Conservation (phyloP, 495 filamentous ascomycete genomes). For the Aspergillus homomorphus region DNA sequence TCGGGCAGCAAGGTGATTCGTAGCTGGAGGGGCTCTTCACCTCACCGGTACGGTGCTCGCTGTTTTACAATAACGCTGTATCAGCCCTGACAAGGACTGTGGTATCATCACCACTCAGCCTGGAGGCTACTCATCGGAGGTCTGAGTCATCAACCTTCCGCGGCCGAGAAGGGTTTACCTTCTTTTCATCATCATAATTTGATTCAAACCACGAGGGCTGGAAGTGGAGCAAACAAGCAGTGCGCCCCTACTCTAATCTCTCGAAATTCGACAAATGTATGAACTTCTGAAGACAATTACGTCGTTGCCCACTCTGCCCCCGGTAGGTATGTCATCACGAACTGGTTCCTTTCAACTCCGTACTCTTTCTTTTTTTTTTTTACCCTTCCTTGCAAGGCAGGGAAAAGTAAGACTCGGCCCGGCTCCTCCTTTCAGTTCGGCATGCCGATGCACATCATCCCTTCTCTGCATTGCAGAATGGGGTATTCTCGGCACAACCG, state of each 20-base stretch:
- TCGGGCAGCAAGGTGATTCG: conserved; percentile 14
- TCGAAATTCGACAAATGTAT: not conserved
- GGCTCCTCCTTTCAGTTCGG: conserved; percentile 6
- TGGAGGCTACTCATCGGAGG: not conserved
- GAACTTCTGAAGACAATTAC: not conserved
- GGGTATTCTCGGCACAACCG: not conserved
- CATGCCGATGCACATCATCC: conserved; percentile 8
- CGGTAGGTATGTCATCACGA: not conserved
- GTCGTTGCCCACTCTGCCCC: not conserved
- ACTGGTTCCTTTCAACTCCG: not conserved
- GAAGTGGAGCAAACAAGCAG: not conserved
- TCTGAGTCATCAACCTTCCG: not conserved
- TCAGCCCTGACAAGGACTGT: conserved; percentile 7
- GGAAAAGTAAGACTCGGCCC: not conserved
- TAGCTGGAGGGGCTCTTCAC: not conserved
- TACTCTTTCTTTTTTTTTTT: not conserved
- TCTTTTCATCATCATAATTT: not conserved
- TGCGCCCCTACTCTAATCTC: not conserved
- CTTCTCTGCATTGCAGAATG: not conserved
- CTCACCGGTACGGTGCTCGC: conserved; percentile 6
- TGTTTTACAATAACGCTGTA: conserved; percentile 26
- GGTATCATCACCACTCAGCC: not conserved
- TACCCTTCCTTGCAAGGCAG: not conserved
- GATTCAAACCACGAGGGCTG: not conserved
- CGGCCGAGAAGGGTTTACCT: not conserved